Evolutionary conservation across 169 alveolate genomes (phyloP).

Genomic region (Hammondia hammondi): DNA sequence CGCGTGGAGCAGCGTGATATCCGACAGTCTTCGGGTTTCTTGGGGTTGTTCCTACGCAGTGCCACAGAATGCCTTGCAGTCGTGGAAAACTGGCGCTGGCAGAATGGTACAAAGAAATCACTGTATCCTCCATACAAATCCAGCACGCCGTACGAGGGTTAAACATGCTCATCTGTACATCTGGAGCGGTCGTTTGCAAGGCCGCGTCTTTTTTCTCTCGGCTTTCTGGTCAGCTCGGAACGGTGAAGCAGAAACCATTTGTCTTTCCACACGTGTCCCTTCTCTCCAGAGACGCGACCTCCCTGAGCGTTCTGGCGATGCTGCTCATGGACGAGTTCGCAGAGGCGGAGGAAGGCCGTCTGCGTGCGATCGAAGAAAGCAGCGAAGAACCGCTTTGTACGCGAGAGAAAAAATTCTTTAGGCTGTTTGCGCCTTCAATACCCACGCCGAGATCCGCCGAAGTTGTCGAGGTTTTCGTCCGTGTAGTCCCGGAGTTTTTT

Average conservation of each 20-base stretch:
- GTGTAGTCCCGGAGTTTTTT: too few relatives aligned
- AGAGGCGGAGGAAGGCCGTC: slow-evolving; percentile 11
- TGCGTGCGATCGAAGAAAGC: neutral
- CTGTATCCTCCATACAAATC: too few relatives aligned
- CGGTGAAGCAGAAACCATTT: neutral
- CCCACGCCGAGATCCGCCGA: too few relatives aligned
- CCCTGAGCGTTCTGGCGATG: slow-evolving; percentile 55
- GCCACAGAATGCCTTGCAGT: too few relatives aligned
- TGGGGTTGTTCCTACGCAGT: too few relatives aligned
- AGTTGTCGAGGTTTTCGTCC: too few relatives aligned
- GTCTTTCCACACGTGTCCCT: neutral
- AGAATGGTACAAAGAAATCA: too few relatives aligned
- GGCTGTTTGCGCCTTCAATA: too few relatives aligned
- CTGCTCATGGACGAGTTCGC: slow-evolving; percentile 43
- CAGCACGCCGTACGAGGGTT: too few relatives aligned
- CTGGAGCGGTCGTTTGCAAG: neutral
- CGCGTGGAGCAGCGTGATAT: too few relatives aligned
- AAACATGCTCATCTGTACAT: neutral
- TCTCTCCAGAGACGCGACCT: neutral
- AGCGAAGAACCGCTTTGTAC: neutral
- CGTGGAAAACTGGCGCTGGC: too few relatives aligned
- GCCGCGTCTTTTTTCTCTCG: neutral
- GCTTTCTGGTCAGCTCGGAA: neutral
- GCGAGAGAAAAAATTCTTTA: neutral
- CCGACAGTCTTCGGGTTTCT: too few relatives aligned